Conservation (phyloP, 1,139 yeast species). For the Suhomyces kunorum region DNA sequence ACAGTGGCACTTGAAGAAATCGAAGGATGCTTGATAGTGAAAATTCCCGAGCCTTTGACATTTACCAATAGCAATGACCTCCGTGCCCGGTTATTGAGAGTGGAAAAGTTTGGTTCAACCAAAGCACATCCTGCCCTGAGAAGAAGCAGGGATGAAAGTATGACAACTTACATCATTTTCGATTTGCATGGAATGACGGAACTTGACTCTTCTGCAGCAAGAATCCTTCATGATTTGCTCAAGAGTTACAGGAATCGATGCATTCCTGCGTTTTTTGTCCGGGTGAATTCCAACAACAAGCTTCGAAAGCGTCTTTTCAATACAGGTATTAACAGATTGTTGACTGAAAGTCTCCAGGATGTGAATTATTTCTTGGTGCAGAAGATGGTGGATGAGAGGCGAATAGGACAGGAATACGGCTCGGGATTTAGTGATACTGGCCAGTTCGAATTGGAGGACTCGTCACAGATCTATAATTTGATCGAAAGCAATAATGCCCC, state of each 20-base stretch:
- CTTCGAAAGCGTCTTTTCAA: conserved; percentile 33
- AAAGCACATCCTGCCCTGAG: conserved; percentile 82
- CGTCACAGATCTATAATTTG: conserved; percentile 23
- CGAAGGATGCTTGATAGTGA: conserved; percentile 83
- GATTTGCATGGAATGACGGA: conserved; percentile 86
- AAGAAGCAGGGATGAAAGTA: conserved; percentile 50
- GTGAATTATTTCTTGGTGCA: conserved; percentile 34
- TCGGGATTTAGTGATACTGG: conserved; percentile 6
- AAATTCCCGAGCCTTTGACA: conserved; percentile 89
- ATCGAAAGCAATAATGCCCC: conserved; percentile 34
- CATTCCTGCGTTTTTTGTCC: conserved; percentile 63
- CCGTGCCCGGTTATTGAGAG: conserved; percentile 68
- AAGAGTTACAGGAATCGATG: conserved; percentile 54
- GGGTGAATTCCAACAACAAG: conserved; percentile 51
- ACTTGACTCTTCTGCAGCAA: conserved; percentile 85
- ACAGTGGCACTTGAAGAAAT: conserved; percentile 61
- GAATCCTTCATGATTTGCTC: conserved; percentile 65
- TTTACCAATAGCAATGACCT: conserved; percentile 89
- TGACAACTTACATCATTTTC: conserved; percentile 70
- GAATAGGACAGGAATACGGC: conserved; percentile 1
- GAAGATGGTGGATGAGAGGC: conserved; percentile 4
- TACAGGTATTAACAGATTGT: conserved; percentile 35
- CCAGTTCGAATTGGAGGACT: conserved; percentile 13
- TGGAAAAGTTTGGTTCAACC: conserved; percentile 84
- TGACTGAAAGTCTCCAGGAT: conserved; percentile 29